Percentiles rank a stretch among this genome's conserved stretches.
phyloP scores from a whole-genome alignment of 257 asterid species.

The Solanum medicagineum region DNA sequence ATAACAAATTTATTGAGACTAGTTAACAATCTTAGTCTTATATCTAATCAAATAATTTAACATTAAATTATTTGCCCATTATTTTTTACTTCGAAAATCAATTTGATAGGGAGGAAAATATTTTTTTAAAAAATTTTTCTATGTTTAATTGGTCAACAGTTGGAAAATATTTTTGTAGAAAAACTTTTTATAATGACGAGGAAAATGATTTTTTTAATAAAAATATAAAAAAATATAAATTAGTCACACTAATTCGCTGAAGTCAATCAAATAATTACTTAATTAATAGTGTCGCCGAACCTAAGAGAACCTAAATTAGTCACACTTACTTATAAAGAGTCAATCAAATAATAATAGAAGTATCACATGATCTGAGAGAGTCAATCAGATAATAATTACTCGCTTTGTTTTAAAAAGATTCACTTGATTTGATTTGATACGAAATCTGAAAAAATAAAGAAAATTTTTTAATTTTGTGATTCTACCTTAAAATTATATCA shows the following conservation, averaged over 20 bases:
- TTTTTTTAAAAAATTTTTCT: background rate
- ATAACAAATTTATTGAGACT: background rate
- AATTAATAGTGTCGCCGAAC: background rate
- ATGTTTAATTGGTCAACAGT: background rate
- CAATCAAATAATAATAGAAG: slow-evolving; percentile 11
- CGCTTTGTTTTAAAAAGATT: too few relatives aligned
- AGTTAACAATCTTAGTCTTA: background rate
- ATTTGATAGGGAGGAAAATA: background rate
- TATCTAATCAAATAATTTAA: background rate
- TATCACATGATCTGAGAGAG: slow-evolving; percentile 35
- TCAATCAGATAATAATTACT: slow-evolving; percentile 19
- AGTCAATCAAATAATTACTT: slow-evolving; percentile 27
- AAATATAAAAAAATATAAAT: too few relatives aligned
- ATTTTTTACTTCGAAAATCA: background rate
- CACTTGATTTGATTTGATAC: too few relatives aligned
- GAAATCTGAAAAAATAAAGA: too few relatives aligned
- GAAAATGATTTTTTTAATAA: too few relatives aligned
- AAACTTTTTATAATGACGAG: too few relatives aligned
- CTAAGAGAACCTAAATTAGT: background rate
- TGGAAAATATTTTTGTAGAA: background rate
- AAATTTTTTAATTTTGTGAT: too few relatives aligned
- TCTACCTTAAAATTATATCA: too few relatives aligned
- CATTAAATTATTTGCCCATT: background rate
- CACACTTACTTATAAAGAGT: slow-evolving; percentile 45
- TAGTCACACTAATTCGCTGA: slow-evolving; percentile 21